Percentiles rank a stretch among this genome's conserved stretches.
Conservation (phyloP, 306 rosid genomes). For the Lablab purpureus region DNA sequence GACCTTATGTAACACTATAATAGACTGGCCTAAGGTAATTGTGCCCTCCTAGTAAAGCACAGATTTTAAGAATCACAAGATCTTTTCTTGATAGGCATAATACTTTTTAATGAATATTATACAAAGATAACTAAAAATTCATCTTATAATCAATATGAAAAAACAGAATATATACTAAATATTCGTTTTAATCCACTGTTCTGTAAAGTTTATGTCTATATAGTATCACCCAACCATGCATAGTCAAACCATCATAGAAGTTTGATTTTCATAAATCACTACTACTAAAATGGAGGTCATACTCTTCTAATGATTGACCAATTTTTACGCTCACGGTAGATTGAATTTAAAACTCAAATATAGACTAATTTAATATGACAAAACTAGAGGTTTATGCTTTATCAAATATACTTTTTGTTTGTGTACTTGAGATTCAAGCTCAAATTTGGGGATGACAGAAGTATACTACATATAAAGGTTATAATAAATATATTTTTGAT, state of each 20-base stretch:
- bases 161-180: neutral
- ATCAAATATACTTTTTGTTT: neutral
- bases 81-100: neutral
- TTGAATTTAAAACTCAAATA: neutral
- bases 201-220: neutral
- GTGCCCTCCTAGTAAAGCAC: constrained; percentile 7
- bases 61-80: constrained; percentile 3
- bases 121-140: neutral
- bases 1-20: constrained; percentile 1
- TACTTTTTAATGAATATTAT: neutral
- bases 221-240: neutral
- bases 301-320: neutral
- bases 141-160: neutral
- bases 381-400: neutral
- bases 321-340: neutral
- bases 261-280: constrained; percentile 9
- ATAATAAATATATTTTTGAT: neutral
- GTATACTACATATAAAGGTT: neutral
- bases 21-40: constrained; percentile 8
- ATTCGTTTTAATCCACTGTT: neutral
- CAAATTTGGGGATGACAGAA: neutral
- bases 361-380: neutral
- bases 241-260: neutral
- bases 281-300: neutral
- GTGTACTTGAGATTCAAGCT: neutral